Conservation (phyloP, 2,329 filamentous ascomycete species). For the Phyllosticta citrichinensis region DNA sequence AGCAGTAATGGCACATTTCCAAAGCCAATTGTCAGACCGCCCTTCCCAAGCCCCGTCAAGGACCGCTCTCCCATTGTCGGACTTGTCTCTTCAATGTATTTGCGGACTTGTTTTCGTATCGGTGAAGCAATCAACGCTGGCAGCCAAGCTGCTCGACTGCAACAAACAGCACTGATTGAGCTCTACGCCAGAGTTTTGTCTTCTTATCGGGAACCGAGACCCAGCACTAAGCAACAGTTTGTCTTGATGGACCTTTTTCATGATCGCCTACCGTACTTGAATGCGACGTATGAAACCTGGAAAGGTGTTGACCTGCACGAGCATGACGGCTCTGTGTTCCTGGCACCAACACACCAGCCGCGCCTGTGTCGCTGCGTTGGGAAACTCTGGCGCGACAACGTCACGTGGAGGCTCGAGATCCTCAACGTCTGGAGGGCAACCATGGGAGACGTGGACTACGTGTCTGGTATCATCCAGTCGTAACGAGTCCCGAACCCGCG, state of each 20-base stretch:
- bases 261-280: slow-evolving; percentile 45
- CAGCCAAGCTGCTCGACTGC: slow-evolving; percentile 35
- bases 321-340: slow-evolving; percentile 30
- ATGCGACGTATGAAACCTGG: slow-evolving; percentile 39
- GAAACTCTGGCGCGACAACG: slow-evolving; percentile 35
- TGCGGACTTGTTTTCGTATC: slow-evolving; percentile 55
- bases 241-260: slow-evolving; percentile 55
- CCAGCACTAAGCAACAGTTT: slow-evolving; percentile 46
- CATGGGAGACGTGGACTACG: slow-evolving; percentile 46
- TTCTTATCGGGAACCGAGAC: slow-evolving; percentile 44
- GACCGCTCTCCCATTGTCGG: slow-evolving; percentile 47
- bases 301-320: slow-evolving; percentile 37
- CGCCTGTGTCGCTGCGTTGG: slow-evolving; percentile 41
- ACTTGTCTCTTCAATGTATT: slow-evolving; percentile 35
- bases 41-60: slow-evolving; percentile 40
- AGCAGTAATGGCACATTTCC: neutral
- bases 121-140: slow-evolving; percentile 49
- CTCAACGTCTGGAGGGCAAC: slow-evolving; percentile 43
- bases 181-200: slow-evolving; percentile 50
- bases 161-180: slow-evolving; percentile 46
- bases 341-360: slow-evolving; percentile 23
- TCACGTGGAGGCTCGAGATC: slow-evolving; percentile 36
- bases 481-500: neutral
- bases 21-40: slow-evolving; percentile 40
- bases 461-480: slow-evolving; percentile 31